These are phyloP conservation scores for Scedosporium dehoogii DNA, from an alignment of 2,329 filamentous ascomycete genomes.

Conservation along the genomic window DNA sequence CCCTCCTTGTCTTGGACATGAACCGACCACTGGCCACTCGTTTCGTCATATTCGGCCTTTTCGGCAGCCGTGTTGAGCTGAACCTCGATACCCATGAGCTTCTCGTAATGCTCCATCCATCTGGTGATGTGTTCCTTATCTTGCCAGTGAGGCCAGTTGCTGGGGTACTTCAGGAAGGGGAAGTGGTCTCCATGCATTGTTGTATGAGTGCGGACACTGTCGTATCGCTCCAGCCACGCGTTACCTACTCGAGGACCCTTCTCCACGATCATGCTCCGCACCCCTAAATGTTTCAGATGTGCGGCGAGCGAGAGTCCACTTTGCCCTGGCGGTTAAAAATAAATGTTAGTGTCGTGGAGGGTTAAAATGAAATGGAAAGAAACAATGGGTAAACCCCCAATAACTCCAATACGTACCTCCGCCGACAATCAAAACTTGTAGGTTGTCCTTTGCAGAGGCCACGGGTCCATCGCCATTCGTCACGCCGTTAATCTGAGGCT, in stretches of 20 bases:
- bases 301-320: slow-evolving; percentile 29
- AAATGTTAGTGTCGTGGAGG: neutral
- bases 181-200: slow-evolving; percentile 14
- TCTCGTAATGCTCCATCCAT: slow-evolving; percentile 37
- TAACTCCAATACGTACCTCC: too few relatives aligned
- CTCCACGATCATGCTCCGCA: slow-evolving; percentile 30
- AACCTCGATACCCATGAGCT: slow-evolving; percentile 37
- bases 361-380: neutral
- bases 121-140: slow-evolving; percentile 35
- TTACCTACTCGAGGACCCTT: slow-evolving; percentile 33
- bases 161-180: slow-evolving; percentile 15
- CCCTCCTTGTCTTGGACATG: slow-evolving; percentile 15
- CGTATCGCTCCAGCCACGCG: slow-evolving; percentile 40
- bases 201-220: slow-evolving; percentile 9
- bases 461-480: slow-evolving; percentile 15
- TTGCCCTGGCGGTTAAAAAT: slow-evolving; percentile 21
- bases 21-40: slow-evolving; percentile 26
- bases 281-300: slow-evolving; percentile 17
- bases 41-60: slow-evolving; percentile 27
- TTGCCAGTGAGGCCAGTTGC: slow-evolving; percentile 21
- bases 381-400: too few relatives aligned
- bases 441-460: slow-evolving; percentile 22
- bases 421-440: slow-evolving; percentile 29
- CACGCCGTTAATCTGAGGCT: slow-evolving; percentile 14
- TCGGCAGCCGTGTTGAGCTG: slow-evolving; percentile 29